Base-by-base conservation (phyloP, 1,284 basidiomycete species). In the Pascua sp. region DNA sequence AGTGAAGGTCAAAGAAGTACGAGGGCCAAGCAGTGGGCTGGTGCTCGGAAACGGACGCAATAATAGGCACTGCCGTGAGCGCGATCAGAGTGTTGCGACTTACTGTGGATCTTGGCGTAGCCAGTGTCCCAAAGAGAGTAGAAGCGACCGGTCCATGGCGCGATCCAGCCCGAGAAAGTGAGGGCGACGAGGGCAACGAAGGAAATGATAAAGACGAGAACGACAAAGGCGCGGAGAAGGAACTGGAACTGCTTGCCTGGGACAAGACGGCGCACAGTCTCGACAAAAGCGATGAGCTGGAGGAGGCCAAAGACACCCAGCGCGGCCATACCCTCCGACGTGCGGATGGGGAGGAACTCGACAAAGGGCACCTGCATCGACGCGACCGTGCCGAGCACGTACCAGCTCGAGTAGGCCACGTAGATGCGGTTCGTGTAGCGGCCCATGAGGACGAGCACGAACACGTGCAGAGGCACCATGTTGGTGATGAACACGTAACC, bases 401-500 rank as follows among this genome's bases (percentile, higher is more conserved):
- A 99, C 91, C 94, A 99, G 12, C 90, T 88, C 40, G 91, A 96
- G 79, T 98, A 99, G 5, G 89, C 90, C 15, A 95, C 88, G 76
- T 99, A 99, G 53, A 98, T 84, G 17, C 92, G 86, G 70, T 84
- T 87, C 67, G 87, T 91, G 81, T 87, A 99, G 49, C 96, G 85
- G n/a, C 95, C 95, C 96, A 98, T 98, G 47, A 97, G 81, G 60
- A 98, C 84, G 57, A 99, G 85, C 44, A 91, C 88, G 32, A 98
- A 84, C 0, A 89, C 90, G 70, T 99, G 96, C 2, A 99, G 81
- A 39, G 96, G 96, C 59, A 98, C 92, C 93, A 99, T 98, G 83
- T 99, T 99, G 57, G 96, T 99, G 78, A 99, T 99, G 82, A 98
- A 99, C 1, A 91, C 96, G 78, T 98, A 99, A 65, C 96, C 96